Base-by-base conservation (phyloP, 805 yeast species). In the Wickerhamomyces chambardii region DNA sequence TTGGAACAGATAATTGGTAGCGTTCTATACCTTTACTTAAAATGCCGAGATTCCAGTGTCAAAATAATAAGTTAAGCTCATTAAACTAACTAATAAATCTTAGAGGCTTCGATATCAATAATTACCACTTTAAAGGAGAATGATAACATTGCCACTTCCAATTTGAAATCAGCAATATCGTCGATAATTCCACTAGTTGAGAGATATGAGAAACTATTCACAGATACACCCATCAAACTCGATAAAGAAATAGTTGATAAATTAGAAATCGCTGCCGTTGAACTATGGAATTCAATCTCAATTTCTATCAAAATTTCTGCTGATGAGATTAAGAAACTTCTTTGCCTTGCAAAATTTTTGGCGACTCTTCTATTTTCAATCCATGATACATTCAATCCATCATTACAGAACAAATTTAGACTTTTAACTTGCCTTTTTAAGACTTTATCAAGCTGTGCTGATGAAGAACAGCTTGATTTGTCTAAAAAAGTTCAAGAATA, bases 211-310 rank as follows among this genome's bases (percentile, higher is more conserved):
- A 38, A 56, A 7, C 38, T 55, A 4, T 43, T 59, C 17, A 45
- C 56, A 32, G 41, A 24, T 24, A 24, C 14, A 6, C 27, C 51
- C 1, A 44, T 44, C 9, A 45, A 47, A 4, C 39, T 48, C 3
- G 35, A 38, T 3, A 37, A 46, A 8, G 27, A 24, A 14, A 8
- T 11, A 8, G 5, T 24, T 5, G 12, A 24, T 11, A 11, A 6
- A 24, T 11, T 24, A 14, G 27, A 24, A 24, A 24, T 14, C 10
- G 29, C 40, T 22, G 55, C 61, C 1, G 52, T 63, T 12, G 50
- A 44, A 14, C 35, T 63, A 10, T 66, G 71, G 71, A 66, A 66
- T 38, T 33, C 53, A 1, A 38, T 57, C 1, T 40, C 59, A 1
- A 35, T 63, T 12, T 37, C 55, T 4, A 38, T 48, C 35, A 59